Evolutionary conservation across 139 green algal genomes (phyloP).

Genomic region (Pseudopediastrum boryanum): DNA sequence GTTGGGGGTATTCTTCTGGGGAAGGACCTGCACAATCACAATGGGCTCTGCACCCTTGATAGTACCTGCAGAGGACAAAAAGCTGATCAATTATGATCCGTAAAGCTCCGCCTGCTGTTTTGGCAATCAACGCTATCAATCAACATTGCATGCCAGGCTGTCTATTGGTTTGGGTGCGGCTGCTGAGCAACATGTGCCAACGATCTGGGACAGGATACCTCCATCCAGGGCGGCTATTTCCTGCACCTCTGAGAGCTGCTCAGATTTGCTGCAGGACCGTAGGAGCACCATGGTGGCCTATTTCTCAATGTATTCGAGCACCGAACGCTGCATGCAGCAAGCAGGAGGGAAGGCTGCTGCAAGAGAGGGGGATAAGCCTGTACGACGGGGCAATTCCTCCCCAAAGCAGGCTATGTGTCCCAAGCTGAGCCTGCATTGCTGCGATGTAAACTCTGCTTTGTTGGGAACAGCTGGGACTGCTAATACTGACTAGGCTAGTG

Average conservation of each 20-base stretch:
- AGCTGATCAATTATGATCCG: not conserved
- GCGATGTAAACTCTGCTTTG: too few species aligned
- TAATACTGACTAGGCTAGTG: too few species aligned
- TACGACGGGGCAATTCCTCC: too few species aligned
- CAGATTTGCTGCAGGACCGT: too few species aligned
- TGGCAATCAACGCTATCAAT: not conserved
- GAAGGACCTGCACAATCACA: conserved; percentile 30
- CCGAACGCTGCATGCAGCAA: too few species aligned
- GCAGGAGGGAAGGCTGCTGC: too few species aligned
- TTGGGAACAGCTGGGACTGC: too few species aligned
- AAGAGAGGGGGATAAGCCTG: too few species aligned
- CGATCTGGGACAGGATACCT: not conserved
- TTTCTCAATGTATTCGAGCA: too few species aligned
- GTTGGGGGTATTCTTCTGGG: conserved; percentile 31
- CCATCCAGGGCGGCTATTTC: not conserved
- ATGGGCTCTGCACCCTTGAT: conserved; percentile 27
- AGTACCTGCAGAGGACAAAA: conserved; percentile 11
- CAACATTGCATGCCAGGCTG: not conserved
- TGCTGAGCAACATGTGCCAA: not conserved
- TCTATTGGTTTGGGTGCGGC: not conserved
- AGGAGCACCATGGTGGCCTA: too few species aligned
- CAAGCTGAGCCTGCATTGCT: too few species aligned
- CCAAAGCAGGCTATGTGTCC: too few species aligned
- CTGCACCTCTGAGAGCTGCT: not conserved
- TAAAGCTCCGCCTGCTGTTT: not conserved